A percentile compares a stretch with the other conserved stretches of the same genome.
These are phyloP conservation scores for Plantago lanceolata DNA, from an alignment of 305 asterid genomes.

Conservation along the genomic window DNA sequence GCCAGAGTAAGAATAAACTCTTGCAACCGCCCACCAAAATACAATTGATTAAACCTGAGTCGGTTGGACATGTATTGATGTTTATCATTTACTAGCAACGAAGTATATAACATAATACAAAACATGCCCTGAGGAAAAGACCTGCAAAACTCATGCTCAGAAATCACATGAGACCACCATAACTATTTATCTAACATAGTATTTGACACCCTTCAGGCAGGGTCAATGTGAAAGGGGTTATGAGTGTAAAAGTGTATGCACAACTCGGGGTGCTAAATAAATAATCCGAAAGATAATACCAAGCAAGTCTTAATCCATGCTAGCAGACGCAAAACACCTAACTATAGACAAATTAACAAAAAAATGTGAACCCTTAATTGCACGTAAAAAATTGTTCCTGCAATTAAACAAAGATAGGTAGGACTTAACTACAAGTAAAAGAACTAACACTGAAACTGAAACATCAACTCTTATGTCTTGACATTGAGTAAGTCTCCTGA, in stretches of 20 bases:
- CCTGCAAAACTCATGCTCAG: not conserved
- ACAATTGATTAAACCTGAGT: not conserved
- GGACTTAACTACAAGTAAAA: not conserved
- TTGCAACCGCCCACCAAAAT: not conserved
- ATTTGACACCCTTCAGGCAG: not conserved
- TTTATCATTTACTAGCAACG: too few relatives aligned
- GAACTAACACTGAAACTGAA: not conserved
- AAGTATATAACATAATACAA: not conserved
- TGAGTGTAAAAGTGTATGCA: not conserved
- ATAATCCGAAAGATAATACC: too few relatives aligned
- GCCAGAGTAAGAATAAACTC: not conserved
- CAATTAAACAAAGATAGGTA: too few relatives aligned
- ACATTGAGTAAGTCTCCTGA: too few relatives aligned
- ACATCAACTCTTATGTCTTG: not conserved
- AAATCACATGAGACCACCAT: not conserved
- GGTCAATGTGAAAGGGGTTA: not conserved
- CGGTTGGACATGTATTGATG: too few relatives aligned
- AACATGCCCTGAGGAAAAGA: not conserved
- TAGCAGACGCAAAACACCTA: too few relatives aligned
- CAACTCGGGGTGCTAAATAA: not conserved
- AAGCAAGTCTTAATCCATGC: too few relatives aligned
- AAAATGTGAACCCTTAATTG: too few relatives aligned
- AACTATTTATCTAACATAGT: not conserved
- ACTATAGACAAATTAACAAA: too few relatives aligned
- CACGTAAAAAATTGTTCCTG: too few relatives aligned